Evolutionary conservation across 2,329 filamentous ascomycete species (phyloP).

Genomic region (Sarocladiaceae sp.): DNA sequence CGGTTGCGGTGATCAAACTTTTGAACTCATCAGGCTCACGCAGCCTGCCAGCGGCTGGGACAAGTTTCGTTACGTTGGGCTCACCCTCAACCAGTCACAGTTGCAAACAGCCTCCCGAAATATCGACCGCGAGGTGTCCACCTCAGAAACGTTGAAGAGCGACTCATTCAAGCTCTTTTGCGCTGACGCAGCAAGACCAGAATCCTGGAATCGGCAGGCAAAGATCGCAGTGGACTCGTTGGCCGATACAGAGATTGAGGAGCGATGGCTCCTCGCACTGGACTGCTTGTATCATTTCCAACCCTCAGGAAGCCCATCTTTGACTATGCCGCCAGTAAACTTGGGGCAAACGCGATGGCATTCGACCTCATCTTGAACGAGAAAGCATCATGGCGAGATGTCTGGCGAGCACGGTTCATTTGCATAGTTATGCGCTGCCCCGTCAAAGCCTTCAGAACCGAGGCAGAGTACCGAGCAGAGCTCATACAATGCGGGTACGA

Average conservation of each 20-base stretch:
- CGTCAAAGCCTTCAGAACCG: constrained; percentile 42
- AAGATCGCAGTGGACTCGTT: constrained; percentile 22
- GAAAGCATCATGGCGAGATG: constrained; percentile 22
- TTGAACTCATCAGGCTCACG: constrained; percentile 34
- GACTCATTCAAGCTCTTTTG: constrained; percentile 36
- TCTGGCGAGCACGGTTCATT: constrained; percentile 33
- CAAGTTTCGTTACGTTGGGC: constrained; percentile 44
- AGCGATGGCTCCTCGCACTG: constrained; percentile 50
- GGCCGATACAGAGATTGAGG: constrained; percentile 17
- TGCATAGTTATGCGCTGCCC: constrained; percentile 46
- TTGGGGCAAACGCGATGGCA: constrained; percentile 47
- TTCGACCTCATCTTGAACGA: constrained; percentile 47
- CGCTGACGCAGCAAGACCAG: constrained; percentile 45
- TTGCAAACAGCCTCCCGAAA: constrained; percentile 30
- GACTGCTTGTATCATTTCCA: constrained; percentile 55
- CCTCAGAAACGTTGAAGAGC: constrained; percentile 1
- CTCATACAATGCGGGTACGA: constrained; percentile 45
- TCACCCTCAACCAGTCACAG: constrained; percentile 46
- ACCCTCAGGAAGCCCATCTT: constrained; percentile 47
- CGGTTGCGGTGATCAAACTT: constrained; percentile 55
- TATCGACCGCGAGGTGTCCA: constrained; percentile 11
- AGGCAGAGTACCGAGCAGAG: constrained; percentile 37
- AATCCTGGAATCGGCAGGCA: constrained; percentile 31
- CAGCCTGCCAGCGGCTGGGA: constrained; percentile 15
- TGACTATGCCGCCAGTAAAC: constrained; percentile 29